Conservation (phyloP, 208 protist genomes). For the Acanthamoeba royreba region DNA sequence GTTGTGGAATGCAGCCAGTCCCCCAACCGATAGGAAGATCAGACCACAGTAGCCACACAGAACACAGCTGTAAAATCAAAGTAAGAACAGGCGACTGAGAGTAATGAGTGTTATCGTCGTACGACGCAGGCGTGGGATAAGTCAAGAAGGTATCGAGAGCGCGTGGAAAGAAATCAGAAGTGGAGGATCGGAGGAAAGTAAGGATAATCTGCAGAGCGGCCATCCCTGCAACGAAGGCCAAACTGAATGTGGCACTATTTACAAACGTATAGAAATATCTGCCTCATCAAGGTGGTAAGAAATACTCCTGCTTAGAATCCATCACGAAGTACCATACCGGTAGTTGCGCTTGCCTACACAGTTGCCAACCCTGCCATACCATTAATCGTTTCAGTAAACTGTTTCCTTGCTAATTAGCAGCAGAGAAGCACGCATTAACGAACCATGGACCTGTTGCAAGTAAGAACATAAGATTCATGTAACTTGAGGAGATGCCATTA, state of each 20-base stretch:
- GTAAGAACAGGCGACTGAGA: neutral
- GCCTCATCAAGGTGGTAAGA: no score
- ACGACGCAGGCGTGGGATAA: neutral
- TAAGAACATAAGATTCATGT: neutral
- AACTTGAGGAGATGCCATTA: neutral
- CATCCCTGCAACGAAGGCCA: neutral
- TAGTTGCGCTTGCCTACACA: conserved; percentile 43
- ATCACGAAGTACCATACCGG: neutral
- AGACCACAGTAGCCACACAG: neutral
- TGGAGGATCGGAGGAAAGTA: neutral
- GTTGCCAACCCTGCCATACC: conserved; percentile 30
- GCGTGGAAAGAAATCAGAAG: neutral
- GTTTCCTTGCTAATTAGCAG: no score
- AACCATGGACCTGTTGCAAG: neutral
- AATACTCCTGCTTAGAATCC: neutral
- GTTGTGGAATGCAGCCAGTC: neutral
- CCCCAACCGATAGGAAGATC: neutral
- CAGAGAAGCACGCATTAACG: no score
- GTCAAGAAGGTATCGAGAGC: neutral
- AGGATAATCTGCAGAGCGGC: neutral
- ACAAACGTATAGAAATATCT: conserved; percentile 36
- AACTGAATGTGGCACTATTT: neutral
- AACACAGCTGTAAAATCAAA: neutral
- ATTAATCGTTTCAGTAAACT: no score
- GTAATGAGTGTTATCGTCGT: neutral